Evolutionary conservation across 371 early-diverging fungal species (phyloP), one percentile per base, ranked within the genome.

Genomic region (Choanephora cucurbitarum): DNA sequence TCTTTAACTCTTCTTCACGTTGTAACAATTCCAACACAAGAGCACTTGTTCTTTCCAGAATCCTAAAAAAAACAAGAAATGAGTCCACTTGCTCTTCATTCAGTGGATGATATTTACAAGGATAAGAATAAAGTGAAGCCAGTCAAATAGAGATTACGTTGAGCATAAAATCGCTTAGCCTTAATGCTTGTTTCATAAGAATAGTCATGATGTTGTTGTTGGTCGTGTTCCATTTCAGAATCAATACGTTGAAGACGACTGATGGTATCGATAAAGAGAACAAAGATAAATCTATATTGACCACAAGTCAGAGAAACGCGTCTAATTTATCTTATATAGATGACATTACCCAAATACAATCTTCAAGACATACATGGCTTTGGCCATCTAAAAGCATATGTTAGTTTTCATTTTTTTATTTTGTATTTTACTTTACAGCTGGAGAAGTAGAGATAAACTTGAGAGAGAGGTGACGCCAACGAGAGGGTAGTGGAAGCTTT

Each of bases 81-180:
- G 17, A 32, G 17, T 18, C n/a, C n/a, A 33, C n/a, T n/a, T n/a
- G n/a, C n/a, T n/a, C n/a, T n/a, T n/a, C n/a, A 14, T 18, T 28
- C 10, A 15, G 7, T 45, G 39, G 46, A 34, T 44, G 42, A 18
- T 8, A 67, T 69, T 63, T 75, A 82, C 81, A 94, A 70, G 0
- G 92, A 92, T 47, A 95, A 72, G 59, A 94, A 92, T 42, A 95
- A 72, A 2, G 94, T 93, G 61, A 91, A 91, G 3, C 94, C 95
- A 19, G 91, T 91, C 62, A 95, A 67, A 53, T 95, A 87, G 72
- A 93, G 80, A 73, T 95, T 95, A 66, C 96, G 83, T 73, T 95
- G 96, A 23, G 90, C 91, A 57, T 93, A 92, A 64, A 95, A 93
- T 63, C 86, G 84, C 61, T 82, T 83, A 9, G 89, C 83, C 58